Evolutionary conservation across 2,329 filamentous ascomycete species (phyloP), one percentile per base, ranked within the genome.

Genomic region (Fusarium sp.): DNA sequence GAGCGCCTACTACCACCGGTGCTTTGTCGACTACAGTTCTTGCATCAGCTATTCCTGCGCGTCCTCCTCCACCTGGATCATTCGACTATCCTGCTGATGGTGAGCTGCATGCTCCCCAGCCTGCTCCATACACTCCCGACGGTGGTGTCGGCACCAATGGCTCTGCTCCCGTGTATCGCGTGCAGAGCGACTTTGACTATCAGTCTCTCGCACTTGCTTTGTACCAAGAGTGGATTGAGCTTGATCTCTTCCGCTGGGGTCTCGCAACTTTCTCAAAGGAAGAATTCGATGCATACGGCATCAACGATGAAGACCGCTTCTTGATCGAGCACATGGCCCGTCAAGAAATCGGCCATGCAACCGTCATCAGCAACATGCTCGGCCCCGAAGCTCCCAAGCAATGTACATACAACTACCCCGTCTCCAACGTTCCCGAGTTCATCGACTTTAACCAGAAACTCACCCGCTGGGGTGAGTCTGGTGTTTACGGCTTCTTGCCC

Each of bases 361-460:
- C 92, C 0, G 84, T 95, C 6, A 80, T 97, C 38, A 89, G 87
- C 77, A 94, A 95, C 82, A 92, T 96, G 81, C 89, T 96, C 3
- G 93, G 93, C 13, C 80, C 85, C 1, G 76, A 88, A 64, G 91
- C 93, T 0, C 92, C 93, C 1, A 85, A 86, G 57, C 91, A 94
- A 78, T 96, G 93, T 83, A 90, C 87, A 1, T 97, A 97, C 84
- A 90, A 94, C 82, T 96, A 96, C 78, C 93, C 93, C 2, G 93
- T 89, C 77, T 88, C 83, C 60, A 94, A 89, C 35, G 90, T 95
- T 1, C 88, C 86, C 58, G 93, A 96, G 80, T 95, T 89, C 77
- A 85, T 96, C 75, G 93, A 96, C 83, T 96, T 96, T 82, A 91
- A 89, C 80, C 92, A 95, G 82, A 94, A 94, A 81, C 82, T 96